Conservation (phyloP, 129 eudicot species). For the Artemisia argyi region DNA sequence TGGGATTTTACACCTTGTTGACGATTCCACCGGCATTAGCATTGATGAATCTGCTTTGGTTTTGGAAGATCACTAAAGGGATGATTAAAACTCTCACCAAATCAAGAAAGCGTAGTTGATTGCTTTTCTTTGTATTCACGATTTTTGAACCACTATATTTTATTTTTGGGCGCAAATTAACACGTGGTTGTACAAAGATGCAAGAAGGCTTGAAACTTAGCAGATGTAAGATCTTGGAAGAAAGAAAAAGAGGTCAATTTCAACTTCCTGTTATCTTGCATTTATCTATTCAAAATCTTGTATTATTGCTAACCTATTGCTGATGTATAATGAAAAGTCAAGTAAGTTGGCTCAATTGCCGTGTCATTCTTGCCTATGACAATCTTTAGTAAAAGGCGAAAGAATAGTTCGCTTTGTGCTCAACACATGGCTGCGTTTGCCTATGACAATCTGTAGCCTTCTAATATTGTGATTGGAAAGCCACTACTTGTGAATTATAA, state of each 20-base stretch:
- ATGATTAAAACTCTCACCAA: constrained; percentile 71
- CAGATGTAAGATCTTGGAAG: not conserved
- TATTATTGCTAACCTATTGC: not conserved
- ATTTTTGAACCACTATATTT: not conserved
- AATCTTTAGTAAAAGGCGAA: constrained; percentile 94
- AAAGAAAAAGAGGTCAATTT: not conserved
- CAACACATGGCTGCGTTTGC: constrained; percentile 16
- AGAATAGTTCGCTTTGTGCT: constrained; percentile 80
- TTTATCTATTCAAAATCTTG: not conserved
- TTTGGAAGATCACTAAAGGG: constrained; percentile 84
- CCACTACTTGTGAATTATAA: no score
- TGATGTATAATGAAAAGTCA: no score
- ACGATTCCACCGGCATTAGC: constrained; percentile 53
- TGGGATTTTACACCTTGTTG: constrained; percentile 71
- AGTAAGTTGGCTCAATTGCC: no score
- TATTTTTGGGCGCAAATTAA: not conserved
- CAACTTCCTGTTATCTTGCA: not conserved
- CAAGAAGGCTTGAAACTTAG: not conserved
- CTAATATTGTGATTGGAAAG: no score
- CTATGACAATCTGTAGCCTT: no score
- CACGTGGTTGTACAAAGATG: not conserved
- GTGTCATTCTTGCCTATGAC: no score
- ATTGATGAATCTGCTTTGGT: constrained; percentile 82
- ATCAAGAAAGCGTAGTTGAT: constrained; percentile 38
- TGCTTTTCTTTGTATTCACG: not conserved